Base-by-base conservation (phyloP, 805 yeast genomes). In the Monosporozyma siamensis region DNA sequence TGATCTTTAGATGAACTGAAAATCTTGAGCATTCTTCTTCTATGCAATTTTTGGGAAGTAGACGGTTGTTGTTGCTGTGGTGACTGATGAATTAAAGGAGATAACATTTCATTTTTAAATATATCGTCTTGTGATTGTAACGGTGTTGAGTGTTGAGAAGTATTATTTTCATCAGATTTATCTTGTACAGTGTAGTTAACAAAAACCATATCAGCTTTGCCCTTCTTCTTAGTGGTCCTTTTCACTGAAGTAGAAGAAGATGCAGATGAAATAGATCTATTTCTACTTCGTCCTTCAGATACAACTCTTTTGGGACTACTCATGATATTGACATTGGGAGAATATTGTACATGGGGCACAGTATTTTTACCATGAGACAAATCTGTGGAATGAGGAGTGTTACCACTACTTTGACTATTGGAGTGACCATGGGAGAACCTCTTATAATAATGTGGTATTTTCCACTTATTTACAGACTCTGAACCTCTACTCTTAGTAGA, bases 131-230 rank as follows among this genome's bases (percentile, higher is more conserved):
- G 29, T 30, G 20, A 18, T 29, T 27, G 35, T 22, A 24, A 3
- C 12, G 23, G 37, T 12, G 15, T n/a, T 24, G 22, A 9, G 20
- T 15, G 34, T 29, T 17, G 40, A 6, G n/a, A 21, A 11, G 26
- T 10, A 21, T 31, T 31, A 5, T 38, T 18, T 4, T 41, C 31
- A 18, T 40, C 32, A 11, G 14, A 17, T 8, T 34, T 47, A 27
- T 59, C 63, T 35, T 59, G 62, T 7, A 60, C 63, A 15, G 63
- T 59, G 40, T 59, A 60, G 45, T 60, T 60, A 7, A 60, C 65
- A 42, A 60, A 60, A 5, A 58, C 63, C 61, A 60, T 58, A 23
- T 53, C 56, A 12, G 58, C 56, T 11, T 48, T 44, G 32, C 44
- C 49, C 40, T 46, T 47, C 32, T 42, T 42, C 38, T 50, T 48